phyloP scores from a whole-genome alignment of 164 flowering plant genomes.

The Stephania yunnanensis region DNA sequence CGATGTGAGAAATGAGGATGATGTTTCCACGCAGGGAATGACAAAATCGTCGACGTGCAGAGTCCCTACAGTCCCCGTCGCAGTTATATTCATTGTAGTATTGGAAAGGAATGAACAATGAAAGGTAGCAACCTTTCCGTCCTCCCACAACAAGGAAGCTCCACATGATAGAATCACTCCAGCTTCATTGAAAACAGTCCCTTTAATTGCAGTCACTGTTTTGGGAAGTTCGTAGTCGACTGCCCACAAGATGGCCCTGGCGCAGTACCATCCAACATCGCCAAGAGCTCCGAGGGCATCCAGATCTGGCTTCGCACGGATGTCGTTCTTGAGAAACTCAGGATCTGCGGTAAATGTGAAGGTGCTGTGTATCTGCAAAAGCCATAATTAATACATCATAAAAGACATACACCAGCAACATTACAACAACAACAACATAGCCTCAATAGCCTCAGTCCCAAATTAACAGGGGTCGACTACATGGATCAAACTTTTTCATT shows the following conservation, averaged over 20 bases:
- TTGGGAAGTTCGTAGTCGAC: slow-evolving; percentile 35
- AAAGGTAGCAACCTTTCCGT: slow-evolving; percentile 34
- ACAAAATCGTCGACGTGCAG: slow-evolving; percentile 27
- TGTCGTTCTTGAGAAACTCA: slow-evolving; percentile 28
- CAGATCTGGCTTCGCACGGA: slow-evolving; percentile 38
- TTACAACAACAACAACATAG: neutral
- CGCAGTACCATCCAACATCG: slow-evolving; percentile 44
- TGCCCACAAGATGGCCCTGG: slow-evolving; percentile 38
- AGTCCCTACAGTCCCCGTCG: slow-evolving; percentile 25
- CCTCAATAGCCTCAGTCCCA: too few species aligned
- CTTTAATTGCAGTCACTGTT: slow-evolving; percentile 29
- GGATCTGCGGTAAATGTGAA: slow-evolving; percentile 11
- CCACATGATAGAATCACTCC: slow-evolving; percentile 37
- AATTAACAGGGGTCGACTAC: too few species aligned
- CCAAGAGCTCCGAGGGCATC: slow-evolving; percentile 42
- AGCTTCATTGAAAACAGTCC: slow-evolving; percentile 19
- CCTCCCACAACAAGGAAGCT: slow-evolving; percentile 32
- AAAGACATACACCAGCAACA: neutral
- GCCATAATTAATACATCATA: neutral
- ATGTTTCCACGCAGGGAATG: slow-evolving; percentile 22
- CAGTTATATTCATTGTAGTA: slow-evolving; percentile 24
- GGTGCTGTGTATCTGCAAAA: slow-evolving; percentile 25
- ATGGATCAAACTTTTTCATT: too few species aligned
- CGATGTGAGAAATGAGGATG: slow-evolving; percentile 18
- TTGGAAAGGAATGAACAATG: slow-evolving; percentile 32